Base-by-base conservation (phyloP, 1,139 yeast genomes). In the Hemisphaericaspora subhashii region DNA sequence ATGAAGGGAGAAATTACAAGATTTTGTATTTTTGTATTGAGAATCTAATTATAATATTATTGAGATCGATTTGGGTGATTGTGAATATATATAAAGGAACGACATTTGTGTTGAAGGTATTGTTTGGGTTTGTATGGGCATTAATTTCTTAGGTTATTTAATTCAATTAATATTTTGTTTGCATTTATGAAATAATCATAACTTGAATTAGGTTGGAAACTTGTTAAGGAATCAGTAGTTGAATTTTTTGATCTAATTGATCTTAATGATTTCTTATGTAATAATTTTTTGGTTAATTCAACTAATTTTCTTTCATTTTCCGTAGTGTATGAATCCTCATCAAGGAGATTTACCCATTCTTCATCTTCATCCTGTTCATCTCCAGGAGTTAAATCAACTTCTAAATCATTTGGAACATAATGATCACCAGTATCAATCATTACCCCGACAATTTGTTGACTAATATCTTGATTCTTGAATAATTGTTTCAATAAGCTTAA, bases 1-100 rank as follows among this genome's bases (percentile, higher is more conserved):
- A 47, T 29, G 64, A 48, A 46, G 60, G 54, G 33, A 55, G 49
- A 30, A 65, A 48, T 36, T 60, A 67, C 38, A 63, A 57, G 41
- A 36, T 67, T 5, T 45, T 76, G 15, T 81, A 80, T 51, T 59
- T 61, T 18, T 43, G 54, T 15, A 51, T 71, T 39, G 77, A 71
- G 37, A 71, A 69, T 47, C 32, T 49, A n/a, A 82, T 88, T 38
- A 83, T 86, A n/a, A 48, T 79, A 1, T 34, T 78, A 3, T 68
- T 88, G 50, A 80, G 95, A 76, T 48, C 75, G 4, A 68, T 83
- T 12, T 88, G 96, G 96, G 68, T 82, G 5, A 59, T 80, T 8
- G 89, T 82, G 25, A 81, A 78, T 38, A 51, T 79, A n/a, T 68
- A 78, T 47, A 68, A 77, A 46, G 51, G 66, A 12, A 40, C 73